Evolutionary conservation across 352 stramenopile genomes (phyloP), one percentile per base, ranked within the genome.

Genomic region (Phytopythium helicoides): DNA sequence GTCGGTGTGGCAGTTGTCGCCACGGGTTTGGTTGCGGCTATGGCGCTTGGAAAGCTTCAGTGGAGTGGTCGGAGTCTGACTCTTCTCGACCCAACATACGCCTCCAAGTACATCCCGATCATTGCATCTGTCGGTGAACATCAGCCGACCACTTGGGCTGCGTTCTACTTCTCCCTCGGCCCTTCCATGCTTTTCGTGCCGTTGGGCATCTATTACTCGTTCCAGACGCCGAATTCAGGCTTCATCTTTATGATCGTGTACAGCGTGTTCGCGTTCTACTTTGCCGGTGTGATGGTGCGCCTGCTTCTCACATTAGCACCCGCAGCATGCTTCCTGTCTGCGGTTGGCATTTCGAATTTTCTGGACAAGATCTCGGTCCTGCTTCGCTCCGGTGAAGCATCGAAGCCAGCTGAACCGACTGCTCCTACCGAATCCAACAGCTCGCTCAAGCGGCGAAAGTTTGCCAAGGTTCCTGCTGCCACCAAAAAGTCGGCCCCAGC

Each of bases 81-180:
- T 35, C 66, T 98, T 8, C 60, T 98, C 22, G 91, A 97, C 41
- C 92, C 92, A 33, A 97, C 89, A 16, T 97, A 97, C 57, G 89
- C 92, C 21, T 92, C 80, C 68, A 97, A 97, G 74, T 97, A 97
- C 66, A 97, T 98, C 41, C 94, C 94, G 18, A 97, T 98, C 58
- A 96, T 98, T 56, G 94, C 92, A 7, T 98, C 90, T 0, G 94
- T 98, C 2, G 82, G 83, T 9, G 94, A 98, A 67, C 94, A 98
- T 61, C 94, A 98, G 61, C 92, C 94, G 42, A 96, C 94, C 28
- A 76, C 87, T 15, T 97, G 90, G 91, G 86, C 86, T 0, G 77
- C 68, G 11, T 97, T 97, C 59, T 98, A 96, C 67, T 81, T 97
- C 52, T 87, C 95, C n/a, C 77, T 98, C 3, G 89, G 96, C 23